phyloP scores from a whole-genome alignment of 768 basidiomycete genomes.

The Tulasnella sp. region DNA sequence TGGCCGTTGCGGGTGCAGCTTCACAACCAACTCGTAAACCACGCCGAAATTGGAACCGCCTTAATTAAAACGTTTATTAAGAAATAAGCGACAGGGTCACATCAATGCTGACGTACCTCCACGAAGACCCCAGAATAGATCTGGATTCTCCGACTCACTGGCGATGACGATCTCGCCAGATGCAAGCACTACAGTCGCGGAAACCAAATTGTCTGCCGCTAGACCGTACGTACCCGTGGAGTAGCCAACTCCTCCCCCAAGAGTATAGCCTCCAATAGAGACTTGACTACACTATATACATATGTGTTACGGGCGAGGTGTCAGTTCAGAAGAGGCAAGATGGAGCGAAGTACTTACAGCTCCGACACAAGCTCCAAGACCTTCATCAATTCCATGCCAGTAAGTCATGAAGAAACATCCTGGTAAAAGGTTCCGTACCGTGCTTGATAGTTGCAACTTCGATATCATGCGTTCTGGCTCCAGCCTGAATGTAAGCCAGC shows the following conservation, averaged over 20 bases:
- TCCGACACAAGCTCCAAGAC: not conserved
- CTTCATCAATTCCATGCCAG: not conserved
- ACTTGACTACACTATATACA: not conserved
- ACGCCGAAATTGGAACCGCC: conserved; percentile 11
- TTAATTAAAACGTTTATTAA: not conserved
- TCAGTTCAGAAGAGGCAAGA: not conserved
- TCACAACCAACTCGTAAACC: not conserved
- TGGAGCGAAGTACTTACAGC: not conserved
- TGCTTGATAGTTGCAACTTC: not conserved
- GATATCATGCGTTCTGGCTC: not conserved
- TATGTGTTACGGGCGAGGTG: not conserved
- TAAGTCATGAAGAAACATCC: not conserved
- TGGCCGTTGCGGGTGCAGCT: not conserved
- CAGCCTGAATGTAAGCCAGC: not conserved
- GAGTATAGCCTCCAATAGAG: not conserved
- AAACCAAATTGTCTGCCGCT: conserved; percentile 6
- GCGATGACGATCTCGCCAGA: conserved; percentile 1
- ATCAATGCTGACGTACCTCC: not conserved
- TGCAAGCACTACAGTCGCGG: conserved; percentile 7
- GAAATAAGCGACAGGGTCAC: not conserved
- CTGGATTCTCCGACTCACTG: not conserved
- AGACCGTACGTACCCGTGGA: not conserved
- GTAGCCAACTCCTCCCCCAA: conserved; percentile 1
- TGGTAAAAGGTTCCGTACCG: not conserved
- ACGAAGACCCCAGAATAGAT: conserved; percentile 11